Evolutionary conservation across 2,329 filamentous ascomycete species (phyloP), one percentile per base, ranked within the genome.

Genomic region (Polychaeton citri): DNA sequence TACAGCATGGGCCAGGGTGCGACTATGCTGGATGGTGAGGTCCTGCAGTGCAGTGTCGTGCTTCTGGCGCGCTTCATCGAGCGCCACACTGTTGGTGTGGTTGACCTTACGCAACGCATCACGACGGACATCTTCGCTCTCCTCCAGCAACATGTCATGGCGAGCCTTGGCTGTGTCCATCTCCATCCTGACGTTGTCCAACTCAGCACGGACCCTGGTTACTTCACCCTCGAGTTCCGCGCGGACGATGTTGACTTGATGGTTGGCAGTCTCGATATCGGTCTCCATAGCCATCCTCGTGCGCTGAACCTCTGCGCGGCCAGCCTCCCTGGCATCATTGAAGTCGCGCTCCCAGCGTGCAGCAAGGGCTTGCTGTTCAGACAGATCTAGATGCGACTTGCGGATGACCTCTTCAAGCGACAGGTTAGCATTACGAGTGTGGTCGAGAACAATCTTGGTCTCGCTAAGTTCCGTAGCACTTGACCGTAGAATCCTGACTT

Each of bases 191-290:
- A 81, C 71, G 47, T 79, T 77, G 43, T 94, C 84, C 30, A 93
- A 64, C 54, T 93, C 82, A 15, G 71, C 64, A 36, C 84, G 77
- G 19, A 86, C 63, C 49, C 77, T 78, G 18, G 69, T 61, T 40
- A 90, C 72, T 54, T 93, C 82, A 39, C 79, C 76, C 55, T 94
- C 86, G 8, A 92, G 72, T 50, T 88, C 81, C 32, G 81, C 76
- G 35, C 85, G 80, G 19, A 88, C 76, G 37, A 81, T 72, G 51
- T 92, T 88, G 57, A 88, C 81, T 50, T 93, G 80, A 54, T 83
- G 78, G 52, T 87, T 90, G 35, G 87, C 82, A 26, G 76, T 69
- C 39, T 94, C 85, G 21, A 95, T 66, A 52, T 95, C 84, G 9
- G 73, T 71, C 55, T 93, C 81, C 66, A 94, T 69, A 4, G 83